Conservation (phyloP, 306 rosid species). For the Cotoneaster glaucophyllus region DNA sequence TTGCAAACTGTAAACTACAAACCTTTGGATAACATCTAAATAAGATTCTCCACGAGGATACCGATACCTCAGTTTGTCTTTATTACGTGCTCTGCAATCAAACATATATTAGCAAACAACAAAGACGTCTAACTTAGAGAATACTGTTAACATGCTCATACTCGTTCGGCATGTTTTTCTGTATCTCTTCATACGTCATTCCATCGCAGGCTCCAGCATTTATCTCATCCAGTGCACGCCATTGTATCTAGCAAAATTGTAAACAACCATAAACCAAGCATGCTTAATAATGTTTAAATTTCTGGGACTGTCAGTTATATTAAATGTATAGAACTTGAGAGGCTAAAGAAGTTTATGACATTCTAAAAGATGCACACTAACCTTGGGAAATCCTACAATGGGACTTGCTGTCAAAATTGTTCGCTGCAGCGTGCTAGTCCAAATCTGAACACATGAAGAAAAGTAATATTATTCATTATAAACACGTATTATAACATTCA, state of each 20-base stretch:
- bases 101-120: neutral
- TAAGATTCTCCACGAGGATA: slow-evolving; percentile 99
- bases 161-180: slow-evolving; percentile 97
- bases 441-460: slow-evolving; percentile 50
- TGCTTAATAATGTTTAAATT: neutral
- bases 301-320: neutral
- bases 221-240: slow-evolving; percentile 99
- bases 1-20: slow-evolving; percentile 8
- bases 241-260: slow-evolving; percentile 63
- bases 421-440: slow-evolving; percentile 98
- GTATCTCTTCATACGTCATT: slow-evolving; percentile 88
- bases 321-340: neutral
- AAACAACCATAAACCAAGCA: slow-evolving; percentile 3
- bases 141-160: slow-evolving; percentile 59
- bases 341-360: neutral
- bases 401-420: slow-evolving; percentile 85
- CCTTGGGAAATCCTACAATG: slow-evolving; percentile 94
- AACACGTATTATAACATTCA: neutral
- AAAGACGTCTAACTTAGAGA: neutral
- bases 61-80: slow-evolving; percentile 93
- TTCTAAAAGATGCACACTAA: slow-evolving; percentile 24
- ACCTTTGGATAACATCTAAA: slow-evolving; percentile 98
- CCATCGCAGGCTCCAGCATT: slow-evolving; percentile 93
- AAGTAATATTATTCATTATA: neutral
- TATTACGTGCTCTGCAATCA: slow-evolving; percentile 67